Conservation (phyloP, 208 protist species). For the Acanthamoeba royreba region DNA sequence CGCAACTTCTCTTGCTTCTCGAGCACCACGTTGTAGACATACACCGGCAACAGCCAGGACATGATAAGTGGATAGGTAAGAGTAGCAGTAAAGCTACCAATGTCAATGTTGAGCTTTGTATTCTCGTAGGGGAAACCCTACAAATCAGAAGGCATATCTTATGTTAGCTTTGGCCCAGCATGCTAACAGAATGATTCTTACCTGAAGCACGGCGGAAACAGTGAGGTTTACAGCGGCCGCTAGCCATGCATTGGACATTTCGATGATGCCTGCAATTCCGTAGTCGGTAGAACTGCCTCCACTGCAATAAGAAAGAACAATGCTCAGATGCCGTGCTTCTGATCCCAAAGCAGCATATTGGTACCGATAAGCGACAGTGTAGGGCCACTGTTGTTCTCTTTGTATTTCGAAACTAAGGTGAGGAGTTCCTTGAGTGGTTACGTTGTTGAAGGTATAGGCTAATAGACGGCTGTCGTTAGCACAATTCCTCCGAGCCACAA, state of each 20-base stretch:
- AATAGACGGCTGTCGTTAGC: background rate
- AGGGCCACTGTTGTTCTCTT: background rate
- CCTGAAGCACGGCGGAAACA: background rate
- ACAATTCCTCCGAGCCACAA: background rate
- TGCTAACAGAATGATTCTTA: background rate
- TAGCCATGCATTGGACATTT: background rate
- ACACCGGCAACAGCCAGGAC: constrained; percentile 37
- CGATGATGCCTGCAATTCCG: background rate
- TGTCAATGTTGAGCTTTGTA: background rate
- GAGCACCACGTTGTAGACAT: constrained; percentile 48
- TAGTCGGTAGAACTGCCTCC: background rate
- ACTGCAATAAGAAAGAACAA: background rate
- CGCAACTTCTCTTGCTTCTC: constrained; percentile 54
- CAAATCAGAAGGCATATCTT: background rate
- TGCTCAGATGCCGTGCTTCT: background rate
- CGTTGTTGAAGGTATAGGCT: background rate
- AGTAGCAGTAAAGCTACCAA: constrained; percentile 18
- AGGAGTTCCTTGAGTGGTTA: background rate
- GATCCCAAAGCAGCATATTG: no score
- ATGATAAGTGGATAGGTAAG: constrained; percentile 39
- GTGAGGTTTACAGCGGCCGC: background rate
- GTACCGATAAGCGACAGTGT: background rate
- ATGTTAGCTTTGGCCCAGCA: background rate
- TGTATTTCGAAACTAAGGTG: background rate
- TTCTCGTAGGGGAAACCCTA: constrained; percentile 36